Evolutionary conservation across 2,329 filamentous ascomycete genomes (phyloP).

Genomic region (Sordariomycetes sp.): DNA sequence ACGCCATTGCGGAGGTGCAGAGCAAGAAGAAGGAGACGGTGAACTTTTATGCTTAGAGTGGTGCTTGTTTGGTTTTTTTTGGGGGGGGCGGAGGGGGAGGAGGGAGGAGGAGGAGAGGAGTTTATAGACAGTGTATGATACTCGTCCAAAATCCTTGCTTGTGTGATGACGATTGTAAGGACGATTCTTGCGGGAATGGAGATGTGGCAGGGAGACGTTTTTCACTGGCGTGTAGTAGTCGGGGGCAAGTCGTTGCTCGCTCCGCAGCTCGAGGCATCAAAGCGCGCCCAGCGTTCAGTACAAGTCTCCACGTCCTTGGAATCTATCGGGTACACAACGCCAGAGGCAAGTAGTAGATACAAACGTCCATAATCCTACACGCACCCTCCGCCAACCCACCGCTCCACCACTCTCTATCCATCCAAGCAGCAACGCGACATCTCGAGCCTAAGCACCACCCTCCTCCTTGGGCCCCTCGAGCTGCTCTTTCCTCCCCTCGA

Average conservation of each 20-base stretch:
- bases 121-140: slow-evolving; percentile 6
- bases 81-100: not conserved
- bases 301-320: not conserved
- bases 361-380: slow-evolving; percentile 2
- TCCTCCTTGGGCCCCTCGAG: slow-evolving; percentile 47
- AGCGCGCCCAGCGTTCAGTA: not conserved
- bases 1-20: slow-evolving; percentile 93
- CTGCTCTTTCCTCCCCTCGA: slow-evolving; percentile 71
- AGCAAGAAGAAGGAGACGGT: slow-evolving; percentile 86
- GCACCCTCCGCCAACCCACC: no score
- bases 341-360: slow-evolving; percentile 4
- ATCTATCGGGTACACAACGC: not conserved
- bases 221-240: not conserved
- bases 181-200: not conserved
- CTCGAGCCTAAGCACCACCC: not conserved
- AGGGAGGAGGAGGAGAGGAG: not conserved
- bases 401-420: not conserved
- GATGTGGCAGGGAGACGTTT: not conserved
- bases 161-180: not conserved
- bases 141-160: not conserved
- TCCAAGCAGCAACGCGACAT: not conserved
- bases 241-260: not conserved
- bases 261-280: not conserved
- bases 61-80: not conserved
- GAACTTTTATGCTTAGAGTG: slow-evolving; percentile 37